Evolutionary conservation across 164 flowering plant genomes (phyloP).

Genomic region (Chimonanthus salicifolius): DNA sequence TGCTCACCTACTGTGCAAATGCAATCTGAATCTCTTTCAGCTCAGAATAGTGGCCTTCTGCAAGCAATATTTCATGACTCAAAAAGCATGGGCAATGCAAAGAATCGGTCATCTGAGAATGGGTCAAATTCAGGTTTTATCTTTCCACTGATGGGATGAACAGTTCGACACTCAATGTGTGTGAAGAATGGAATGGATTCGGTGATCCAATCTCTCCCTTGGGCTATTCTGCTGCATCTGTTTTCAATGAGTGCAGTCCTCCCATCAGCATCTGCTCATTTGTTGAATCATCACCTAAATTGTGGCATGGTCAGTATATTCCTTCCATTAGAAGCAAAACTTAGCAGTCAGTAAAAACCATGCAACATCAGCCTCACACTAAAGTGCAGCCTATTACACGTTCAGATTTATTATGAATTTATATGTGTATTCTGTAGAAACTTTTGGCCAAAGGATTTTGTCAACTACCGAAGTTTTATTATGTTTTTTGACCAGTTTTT

Average conservation of each 20-base stretch:
- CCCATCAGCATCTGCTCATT: slow-evolving; percentile 43
- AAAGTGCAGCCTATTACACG: no score
- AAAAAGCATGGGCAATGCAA: slow-evolving; percentile 28
- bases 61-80: slow-evolving; percentile 62
- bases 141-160: slow-evolving; percentile 34
- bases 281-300: slow-evolving; percentile 37
- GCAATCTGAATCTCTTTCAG: slow-evolving; percentile 46
- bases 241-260: slow-evolving; percentile 49
- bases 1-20: slow-evolving; percentile 19
- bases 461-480: no score
- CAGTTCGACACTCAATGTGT: slow-evolving; percentile 28
- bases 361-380: neutral
- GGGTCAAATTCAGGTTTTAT: slow-evolving; percentile 36
- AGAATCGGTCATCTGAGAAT: slow-evolving; percentile 44
- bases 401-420: no score
- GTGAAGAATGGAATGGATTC: slow-evolving; percentile 29
- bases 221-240: slow-evolving; percentile 56
- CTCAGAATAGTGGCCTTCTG: slow-evolving; percentile 61
- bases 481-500: no score
- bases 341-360: neutral
- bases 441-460: neutral
- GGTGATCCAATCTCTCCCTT: slow-evolving; percentile 57
- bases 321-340: neutral
- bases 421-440: neutral
- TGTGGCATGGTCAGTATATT: slow-evolving; percentile 12